A percentile compares a stretch with the other conserved stretches of the same genome.
Evolutionary conservation across 2,329 filamentous ascomycete genomes (phyloP).

Genomic region (Fonsecaea pugnacius): DNA sequence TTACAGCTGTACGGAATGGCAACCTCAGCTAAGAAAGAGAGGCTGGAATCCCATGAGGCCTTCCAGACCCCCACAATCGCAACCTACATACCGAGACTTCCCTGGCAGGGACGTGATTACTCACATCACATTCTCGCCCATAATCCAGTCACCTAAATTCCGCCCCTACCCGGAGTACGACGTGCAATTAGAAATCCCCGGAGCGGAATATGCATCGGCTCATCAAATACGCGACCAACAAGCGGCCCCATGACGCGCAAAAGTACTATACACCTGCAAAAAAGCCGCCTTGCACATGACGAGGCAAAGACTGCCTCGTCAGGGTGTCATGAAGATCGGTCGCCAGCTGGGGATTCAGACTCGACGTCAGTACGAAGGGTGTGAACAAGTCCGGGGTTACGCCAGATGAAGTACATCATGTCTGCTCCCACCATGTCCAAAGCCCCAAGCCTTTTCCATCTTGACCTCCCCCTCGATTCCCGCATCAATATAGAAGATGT

Average conservation of each 20-base stretch:
- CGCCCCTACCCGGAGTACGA: not conserved
- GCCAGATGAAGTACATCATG: not conserved
- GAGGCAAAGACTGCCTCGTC: not conserved
- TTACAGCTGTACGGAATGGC: not conserved
- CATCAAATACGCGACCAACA: not conserved
- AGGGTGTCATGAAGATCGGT: not conserved
- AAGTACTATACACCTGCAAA: not conserved
- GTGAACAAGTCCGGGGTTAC: not conserved
- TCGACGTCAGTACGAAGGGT: not conserved
- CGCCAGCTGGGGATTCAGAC: not conserved
- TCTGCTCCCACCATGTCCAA: not conserved
- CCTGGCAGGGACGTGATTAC: slow-evolving; percentile 15
- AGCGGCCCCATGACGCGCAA: not conserved
- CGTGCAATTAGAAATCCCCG: slow-evolving; percentile 1
- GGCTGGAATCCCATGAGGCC: not conserved
- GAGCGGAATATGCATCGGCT: not conserved
- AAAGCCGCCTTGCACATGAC: no score
- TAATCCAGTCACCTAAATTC: not conserved
- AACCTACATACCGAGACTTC: not conserved
- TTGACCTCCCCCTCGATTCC: not conserved
- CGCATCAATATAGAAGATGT: slow-evolving; percentile 27
- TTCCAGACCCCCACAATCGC: not conserved
- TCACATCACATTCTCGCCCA: slow-evolving; percentile 4
- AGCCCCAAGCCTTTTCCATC: not conserved
- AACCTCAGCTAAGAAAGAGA: not conserved